phyloP scores from a whole-genome alignment of 176 grass and related monocot species.

The Tuctoria greenei region DNA sequence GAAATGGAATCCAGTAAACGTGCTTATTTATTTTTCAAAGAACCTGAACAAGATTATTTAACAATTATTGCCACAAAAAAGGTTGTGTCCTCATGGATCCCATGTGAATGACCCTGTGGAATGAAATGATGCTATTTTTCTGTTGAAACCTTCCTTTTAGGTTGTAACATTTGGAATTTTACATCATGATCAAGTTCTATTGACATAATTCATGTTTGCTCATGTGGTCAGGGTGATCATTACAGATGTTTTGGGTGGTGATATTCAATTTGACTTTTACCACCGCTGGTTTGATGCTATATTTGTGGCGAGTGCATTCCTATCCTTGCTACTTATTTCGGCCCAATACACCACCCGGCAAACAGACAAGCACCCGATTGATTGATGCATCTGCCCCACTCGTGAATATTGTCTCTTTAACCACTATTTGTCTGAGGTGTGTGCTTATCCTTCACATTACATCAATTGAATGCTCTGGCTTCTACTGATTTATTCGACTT shows the following conservation, averaged over 20 bases:
- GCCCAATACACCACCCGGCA: conserved; percentile 90
- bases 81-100: neutral
- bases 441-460: neutral
- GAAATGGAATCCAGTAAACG: neutral
- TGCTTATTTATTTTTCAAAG: neutral
- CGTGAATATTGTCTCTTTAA: conserved; percentile 56
- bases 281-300: conserved; percentile 98
- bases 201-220: conserved; percentile 15
- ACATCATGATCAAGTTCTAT: conserved; percentile 1
- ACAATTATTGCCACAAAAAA: neutral
- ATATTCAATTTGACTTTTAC: conserved; percentile 99
- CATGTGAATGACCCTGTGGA: neutral
- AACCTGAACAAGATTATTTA: neutral
- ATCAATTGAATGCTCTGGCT: conserved; percentile 3
- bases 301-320: conserved; percentile 90
- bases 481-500: conserved; percentile 22
- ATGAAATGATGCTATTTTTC: conserved; percentile 11
- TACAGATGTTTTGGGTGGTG: conserved; percentile 90
- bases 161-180: conserved; percentile 3
- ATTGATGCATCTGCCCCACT: conserved; percentile 49
- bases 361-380: conserved; percentile 94
- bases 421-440: conserved; percentile 44
- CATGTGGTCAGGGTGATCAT: conserved; percentile 75
- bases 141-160: conserved; percentile 11
- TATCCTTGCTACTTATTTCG: conserved; percentile 89